Evolutionary conservation across 495 filamentous ascomycete genomes (phyloP).

Genomic region (Neurospora sp.): DNA sequence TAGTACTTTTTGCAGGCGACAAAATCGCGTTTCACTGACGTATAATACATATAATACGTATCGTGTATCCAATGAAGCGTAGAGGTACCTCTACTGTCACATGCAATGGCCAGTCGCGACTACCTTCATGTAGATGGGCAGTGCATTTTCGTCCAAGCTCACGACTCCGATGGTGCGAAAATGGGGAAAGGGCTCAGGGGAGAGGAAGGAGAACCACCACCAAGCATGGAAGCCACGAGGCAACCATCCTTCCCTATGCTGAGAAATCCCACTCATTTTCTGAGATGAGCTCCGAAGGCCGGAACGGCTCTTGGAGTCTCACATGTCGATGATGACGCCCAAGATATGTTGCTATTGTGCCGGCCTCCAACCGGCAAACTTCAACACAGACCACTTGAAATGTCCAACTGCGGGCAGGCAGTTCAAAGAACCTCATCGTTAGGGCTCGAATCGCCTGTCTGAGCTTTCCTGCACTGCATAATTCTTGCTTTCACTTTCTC

Average conservation of each 20-base stretch:
- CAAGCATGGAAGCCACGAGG: not conserved
- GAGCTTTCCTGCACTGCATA: not conserved
- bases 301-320: too few species aligned
- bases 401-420: not conserved
- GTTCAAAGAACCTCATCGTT: not conserved
- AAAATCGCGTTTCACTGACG: not conserved
- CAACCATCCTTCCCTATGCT: not conserved
- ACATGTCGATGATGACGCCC: too few species aligned
- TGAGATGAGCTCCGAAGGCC: not conserved
- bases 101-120: not conserved
- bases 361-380: too few species aligned
- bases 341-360: too few species aligned
- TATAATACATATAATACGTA: not conserved
- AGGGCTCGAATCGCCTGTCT: not conserved
- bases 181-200: too few species aligned
- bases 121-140: not conserved
- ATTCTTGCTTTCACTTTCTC: not conserved
- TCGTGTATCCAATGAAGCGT: too few species aligned
- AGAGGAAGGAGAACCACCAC: not conserved
- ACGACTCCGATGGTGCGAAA: not conserved
- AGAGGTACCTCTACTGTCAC: too few species aligned
- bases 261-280: not conserved
- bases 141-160: not conserved
- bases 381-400: not conserved
- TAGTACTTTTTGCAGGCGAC: too few species aligned